A percentile compares a stretch with the other conserved stretches of the same genome.
These are phyloP conservation scores for Camelina neglecta DNA, from an alignment of 345 rosid species.

Conservation along the genomic window DNA sequence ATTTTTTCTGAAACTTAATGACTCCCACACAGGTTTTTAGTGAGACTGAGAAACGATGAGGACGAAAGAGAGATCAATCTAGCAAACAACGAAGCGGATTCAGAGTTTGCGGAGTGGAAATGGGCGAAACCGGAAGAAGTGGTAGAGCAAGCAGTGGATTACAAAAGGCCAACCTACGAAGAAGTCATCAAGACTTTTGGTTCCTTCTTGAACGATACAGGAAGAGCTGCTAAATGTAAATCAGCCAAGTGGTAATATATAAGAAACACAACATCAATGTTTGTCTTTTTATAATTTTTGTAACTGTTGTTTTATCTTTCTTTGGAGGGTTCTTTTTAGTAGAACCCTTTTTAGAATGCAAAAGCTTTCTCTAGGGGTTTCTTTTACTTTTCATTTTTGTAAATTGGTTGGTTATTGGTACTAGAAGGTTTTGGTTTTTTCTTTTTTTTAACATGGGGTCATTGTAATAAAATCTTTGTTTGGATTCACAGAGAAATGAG, in stretches of 20 bases:
- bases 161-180: slow-evolving; percentile 96
- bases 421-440: slow-evolving; percentile 37
- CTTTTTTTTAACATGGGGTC: slow-evolving; percentile 14
- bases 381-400: slow-evolving; percentile 27
- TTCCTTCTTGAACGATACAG: slow-evolving; percentile 60
- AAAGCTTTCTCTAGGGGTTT: slow-evolving; percentile 25
- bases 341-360: slow-evolving; percentile 30
- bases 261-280: slow-evolving; percentile 26
- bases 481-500: slow-evolving; percentile 17
- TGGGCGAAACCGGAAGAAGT: slow-evolving; percentile 90
- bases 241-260: slow-evolving; percentile 80
- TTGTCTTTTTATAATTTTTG: slow-evolving; percentile 10
- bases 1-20: not conserved
- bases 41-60: slow-evolving; percentile 67
- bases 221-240: slow-evolving; percentile 83
- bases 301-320: slow-evolving; percentile 8
- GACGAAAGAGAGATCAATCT: slow-evolving; percentile 81
- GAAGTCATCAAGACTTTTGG: slow-evolving; percentile 81
- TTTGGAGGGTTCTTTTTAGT: slow-evolving; percentile 18
- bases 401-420: slow-evolving; percentile 47
- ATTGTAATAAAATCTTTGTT: slow-evolving; percentile 32
- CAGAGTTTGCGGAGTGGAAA: slow-evolving; percentile 96
- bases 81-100: slow-evolving; percentile 73
- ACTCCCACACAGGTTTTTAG: slow-evolving; percentile 65
- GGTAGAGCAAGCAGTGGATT: slow-evolving; percentile 94